Base-by-base conservation (phyloP, 176 grass and related monocot genomes). In the Oryza australiensis region DNA sequence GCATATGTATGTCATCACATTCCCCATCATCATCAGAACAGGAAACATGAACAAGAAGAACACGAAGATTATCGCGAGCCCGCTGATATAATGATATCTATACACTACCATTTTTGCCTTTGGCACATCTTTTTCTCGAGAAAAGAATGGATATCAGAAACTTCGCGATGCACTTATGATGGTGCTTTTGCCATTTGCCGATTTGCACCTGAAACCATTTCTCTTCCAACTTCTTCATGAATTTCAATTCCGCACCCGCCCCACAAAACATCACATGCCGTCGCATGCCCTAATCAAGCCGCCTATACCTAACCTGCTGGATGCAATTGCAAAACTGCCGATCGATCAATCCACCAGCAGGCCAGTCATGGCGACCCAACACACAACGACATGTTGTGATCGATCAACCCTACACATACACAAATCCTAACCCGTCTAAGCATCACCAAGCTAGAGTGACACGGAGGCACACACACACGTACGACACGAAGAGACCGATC, bases 321-420 rank as follows among this genome's bases (percentile, higher is more conserved):
- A 46, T 60, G 15, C 45, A 26, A 22, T 80, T 26, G 38, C 53
- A 53, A 72, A 24, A 26, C 63, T 22, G 63, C 35, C 48, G 33
- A 76, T 37, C 59, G 32, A 78, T 64, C 12, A 27, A 27, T 64
- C n/a, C 64, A 48, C 20, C 53, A 80, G 75, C 66, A 38, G 37
- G 23, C 84, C 0, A 55, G 23, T 70, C 51, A 55, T 55, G 7
- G 51, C 18, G 22, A 55, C 66, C 68, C 62, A 83, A 64, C 70
- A 74, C 84, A 77, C 85, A 90, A 83, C 81, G 85, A 90, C 85
- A 87, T 82, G 85, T 60, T 78, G 84, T 28, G 26, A 51, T 70
- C 1, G 12, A 55, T 15, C 46, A 46, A 78, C 35, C 66, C 80
- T 78, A 82, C 63, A 53, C 75, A 85, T 26, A 68, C 35, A 83